Percentiles rank a stretch among this genome's conserved stretches.
Conservation (phyloP, 2,329 filamentous ascomycete species). For the Didymellaceae sp. region DNA sequence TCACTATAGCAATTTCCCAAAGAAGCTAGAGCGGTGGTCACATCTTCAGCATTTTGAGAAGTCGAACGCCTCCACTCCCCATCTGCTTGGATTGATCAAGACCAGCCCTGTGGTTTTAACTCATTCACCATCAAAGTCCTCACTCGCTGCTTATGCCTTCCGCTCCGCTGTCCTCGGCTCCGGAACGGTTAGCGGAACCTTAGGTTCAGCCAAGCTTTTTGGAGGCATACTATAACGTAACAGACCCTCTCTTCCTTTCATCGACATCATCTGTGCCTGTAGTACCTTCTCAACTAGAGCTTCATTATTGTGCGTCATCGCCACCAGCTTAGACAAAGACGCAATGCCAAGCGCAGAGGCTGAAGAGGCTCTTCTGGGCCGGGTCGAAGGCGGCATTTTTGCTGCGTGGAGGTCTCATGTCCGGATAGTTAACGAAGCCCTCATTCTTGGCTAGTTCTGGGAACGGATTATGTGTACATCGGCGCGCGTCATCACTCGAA, state of each 20-base stretch:
- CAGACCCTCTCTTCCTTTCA: conserved; percentile 2
- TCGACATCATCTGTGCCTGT: background rate
- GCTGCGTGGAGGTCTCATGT: too few species aligned
- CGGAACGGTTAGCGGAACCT: conserved; percentile 13
- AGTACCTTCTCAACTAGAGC: background rate
- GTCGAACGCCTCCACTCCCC: too few species aligned
- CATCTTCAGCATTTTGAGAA: too few species aligned
- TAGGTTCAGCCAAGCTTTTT: conserved; percentile 12
- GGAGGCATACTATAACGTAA: conserved; percentile 13
- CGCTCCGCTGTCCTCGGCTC: conserved; percentile 3
- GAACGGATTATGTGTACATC: conserved; percentile 17
- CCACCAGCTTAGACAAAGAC: conserved; percentile 4
- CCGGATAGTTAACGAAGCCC: conserved; percentile 1
- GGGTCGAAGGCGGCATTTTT: too few species aligned
- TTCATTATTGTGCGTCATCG: conserved; percentile 27
- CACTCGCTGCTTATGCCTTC: too few species aligned
- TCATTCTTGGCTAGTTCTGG: conserved; percentile 7
- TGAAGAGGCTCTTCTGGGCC: conserved; percentile 21
- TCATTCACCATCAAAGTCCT: too few species aligned
- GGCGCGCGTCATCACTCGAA: conserved; percentile 21
- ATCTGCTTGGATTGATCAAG: too few species aligned
- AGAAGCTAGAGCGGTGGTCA: too few species aligned
- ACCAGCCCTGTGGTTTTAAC: too few species aligned
- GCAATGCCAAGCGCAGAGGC: conserved; percentile 23
- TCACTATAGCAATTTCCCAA: too few species aligned